phyloP scores from a whole-genome alignment of 2,329 filamentous ascomycete species.

The Arthrobotrys megalospora region DNA sequence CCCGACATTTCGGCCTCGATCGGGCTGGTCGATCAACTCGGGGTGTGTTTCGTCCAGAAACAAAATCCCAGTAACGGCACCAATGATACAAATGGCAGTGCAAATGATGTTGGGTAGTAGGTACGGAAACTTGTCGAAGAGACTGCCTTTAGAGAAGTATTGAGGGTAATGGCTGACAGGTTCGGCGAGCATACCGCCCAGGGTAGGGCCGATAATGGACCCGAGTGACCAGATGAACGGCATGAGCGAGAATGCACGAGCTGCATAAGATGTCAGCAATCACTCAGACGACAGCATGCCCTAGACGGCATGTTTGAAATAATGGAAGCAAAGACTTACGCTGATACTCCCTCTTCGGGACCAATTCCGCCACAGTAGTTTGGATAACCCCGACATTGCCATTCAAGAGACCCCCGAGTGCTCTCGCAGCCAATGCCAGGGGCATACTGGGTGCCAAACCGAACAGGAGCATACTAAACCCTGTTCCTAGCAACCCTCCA shows the following conservation, averaged over 20 bases:
- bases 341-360: constrained; percentile 93
- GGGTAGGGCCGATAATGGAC: constrained; percentile 69
- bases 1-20: constrained; percentile 83
- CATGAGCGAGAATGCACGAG: constrained; percentile 96
- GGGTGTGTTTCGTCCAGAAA: constrained; percentile 96
- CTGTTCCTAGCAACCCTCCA: constrained; percentile 89
- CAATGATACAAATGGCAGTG: constrained; percentile 80
- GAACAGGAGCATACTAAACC: constrained; percentile 91
- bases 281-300: too few species aligned
- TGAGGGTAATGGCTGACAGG: constrained; percentile 86
- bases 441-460: constrained; percentile 88
- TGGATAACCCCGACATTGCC: constrained; percentile 77
- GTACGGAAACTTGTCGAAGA: constrained; percentile 91
- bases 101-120: constrained; percentile 93
- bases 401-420: constrained; percentile 90
- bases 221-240: constrained; percentile 98
- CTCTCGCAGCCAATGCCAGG: constrained; percentile 87
- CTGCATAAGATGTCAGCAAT: constrained; percentile 69
- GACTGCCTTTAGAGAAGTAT: constrained; percentile 78
- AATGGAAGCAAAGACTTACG: constrained; percentile 74
- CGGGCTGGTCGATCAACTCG: constrained; percentile 81
- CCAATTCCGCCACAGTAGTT: constrained; percentile 93
- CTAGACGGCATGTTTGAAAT: too few species aligned
- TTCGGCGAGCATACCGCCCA: constrained; percentile 89
- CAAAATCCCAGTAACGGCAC: constrained; percentile 82